phyloP scores from a whole-genome alignment of 345 rosid species.

The Capsella bursapastoris region DNA sequence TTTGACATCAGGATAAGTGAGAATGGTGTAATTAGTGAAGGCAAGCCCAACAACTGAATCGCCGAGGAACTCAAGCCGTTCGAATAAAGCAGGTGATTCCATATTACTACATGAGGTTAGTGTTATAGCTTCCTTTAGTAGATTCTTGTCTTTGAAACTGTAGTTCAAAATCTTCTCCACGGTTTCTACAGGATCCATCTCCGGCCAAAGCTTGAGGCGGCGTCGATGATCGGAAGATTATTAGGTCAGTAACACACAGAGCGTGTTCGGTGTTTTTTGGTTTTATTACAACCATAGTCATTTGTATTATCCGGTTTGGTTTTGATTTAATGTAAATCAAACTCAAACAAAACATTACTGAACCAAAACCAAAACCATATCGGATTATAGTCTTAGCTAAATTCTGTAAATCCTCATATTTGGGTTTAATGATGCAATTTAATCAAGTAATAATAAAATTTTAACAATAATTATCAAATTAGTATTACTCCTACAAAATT shows the following conservation, averaged over 20 bases:
- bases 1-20: background rate
- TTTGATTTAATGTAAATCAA: too few species aligned
- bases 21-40: background rate
- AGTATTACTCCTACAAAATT: too few species aligned
- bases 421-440: too few species aligned
- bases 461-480: too few species aligned
- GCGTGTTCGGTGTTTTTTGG: too few species aligned
- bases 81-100: background rate
- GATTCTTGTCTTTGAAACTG: background rate
- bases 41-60: background rate
- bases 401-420: too few species aligned
- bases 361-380: too few species aligned
- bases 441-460: too few species aligned
- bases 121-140: background rate
- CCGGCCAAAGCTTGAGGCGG: background rate
- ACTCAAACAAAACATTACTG: too few species aligned
- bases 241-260: background rate
- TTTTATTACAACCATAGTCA: too few species aligned
- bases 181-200: background rate
- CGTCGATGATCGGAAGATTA: background rate
- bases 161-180: background rate
- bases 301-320: too few species aligned
- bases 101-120: background rate
- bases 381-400: too few species aligned
- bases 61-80: conserved; percentile 1